phyloP scores from a whole-genome alignment of 352 stramenopile genomes.

The Labyrinthula sp. region DNA sequence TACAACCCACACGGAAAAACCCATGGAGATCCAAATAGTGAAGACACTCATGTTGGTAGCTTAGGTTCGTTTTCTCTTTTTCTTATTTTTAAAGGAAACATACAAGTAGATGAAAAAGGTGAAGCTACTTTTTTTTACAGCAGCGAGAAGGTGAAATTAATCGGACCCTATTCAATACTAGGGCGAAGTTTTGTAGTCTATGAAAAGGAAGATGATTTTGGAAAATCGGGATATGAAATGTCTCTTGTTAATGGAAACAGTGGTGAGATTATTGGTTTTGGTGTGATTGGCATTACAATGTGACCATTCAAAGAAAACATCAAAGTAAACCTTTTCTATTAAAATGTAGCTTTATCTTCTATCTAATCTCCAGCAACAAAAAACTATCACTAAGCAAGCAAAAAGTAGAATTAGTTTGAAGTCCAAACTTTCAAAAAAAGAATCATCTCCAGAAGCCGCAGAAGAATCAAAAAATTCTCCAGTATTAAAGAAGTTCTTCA shows the following conservation, averaged over 20 bases:
- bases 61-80: constrained; percentile 54
- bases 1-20: constrained; percentile 49
- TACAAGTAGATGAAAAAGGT: constrained; percentile 53
- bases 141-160: constrained; percentile 83
- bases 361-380: too few relatives aligned
- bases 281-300: constrained; percentile 78
- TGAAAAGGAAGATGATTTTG: constrained; percentile 78
- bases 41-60: constrained; percentile 77
- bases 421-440: too few relatives aligned
- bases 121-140: constrained; percentile 66
- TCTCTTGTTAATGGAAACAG: constrained; percentile 85
- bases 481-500: too few relatives aligned
- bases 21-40: constrained; percentile 76
- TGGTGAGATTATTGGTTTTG: constrained; percentile 62
- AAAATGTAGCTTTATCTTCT: too few relatives aligned
- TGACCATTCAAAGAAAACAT: too few relatives aligned
- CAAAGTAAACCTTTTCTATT: too few relatives aligned
- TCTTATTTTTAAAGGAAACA: constrained; percentile 37
- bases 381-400: too few relatives aligned
- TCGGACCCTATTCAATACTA: constrained; percentile 90
- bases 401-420: too few relatives aligned
- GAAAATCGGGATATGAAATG: constrained; percentile 81
- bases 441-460: too few relatives aligned
- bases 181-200: constrained; percentile 79
- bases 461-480: too few relatives aligned